phyloP scores from a whole-genome alignment of 139 green algal genomes.

The Parachlorella kessleri region DNA sequence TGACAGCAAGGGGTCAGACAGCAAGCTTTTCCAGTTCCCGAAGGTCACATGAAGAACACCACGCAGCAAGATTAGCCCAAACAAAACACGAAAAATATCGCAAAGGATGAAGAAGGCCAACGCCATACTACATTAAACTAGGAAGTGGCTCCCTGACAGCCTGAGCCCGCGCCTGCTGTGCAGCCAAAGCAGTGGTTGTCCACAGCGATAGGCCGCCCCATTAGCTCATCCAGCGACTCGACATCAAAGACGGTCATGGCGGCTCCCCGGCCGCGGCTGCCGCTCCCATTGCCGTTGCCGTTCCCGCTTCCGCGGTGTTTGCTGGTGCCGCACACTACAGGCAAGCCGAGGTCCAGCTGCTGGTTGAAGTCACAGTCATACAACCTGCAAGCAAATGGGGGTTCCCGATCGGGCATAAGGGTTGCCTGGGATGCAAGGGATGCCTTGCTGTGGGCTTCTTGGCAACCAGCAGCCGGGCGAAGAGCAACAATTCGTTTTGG shows the following conservation, averaged over 20 bases:
- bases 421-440: no score
- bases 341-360: slow-evolving; percentile 84
- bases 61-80: no score
- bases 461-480: no score
- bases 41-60: no score
- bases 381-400: slow-evolving; percentile 51
- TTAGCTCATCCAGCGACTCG: slow-evolving; percentile 69
- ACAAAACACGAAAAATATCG: no score
- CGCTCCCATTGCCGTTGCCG: background rate
- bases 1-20: background rate
- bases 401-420: no score
- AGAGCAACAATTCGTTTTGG: no score
- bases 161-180: slow-evolving; percentile 87
- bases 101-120: no score
- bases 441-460: no score
- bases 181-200: slow-evolving; percentile 98
- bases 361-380: slow-evolving; percentile 99
- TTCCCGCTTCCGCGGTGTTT: no score
- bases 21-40: no score
- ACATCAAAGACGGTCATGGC: slow-evolving; percentile 92
- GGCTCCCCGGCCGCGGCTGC: background rate
- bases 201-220: slow-evolving; percentile 58
- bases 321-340: no score
- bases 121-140: background rate
- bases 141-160: slow-evolving; percentile 71